Evolutionary conservation across 2,329 filamentous ascomycete genomes (phyloP), one percentile per base, ranked within the genome.

Genomic region (Ophiocordyceps robertsii): DNA sequence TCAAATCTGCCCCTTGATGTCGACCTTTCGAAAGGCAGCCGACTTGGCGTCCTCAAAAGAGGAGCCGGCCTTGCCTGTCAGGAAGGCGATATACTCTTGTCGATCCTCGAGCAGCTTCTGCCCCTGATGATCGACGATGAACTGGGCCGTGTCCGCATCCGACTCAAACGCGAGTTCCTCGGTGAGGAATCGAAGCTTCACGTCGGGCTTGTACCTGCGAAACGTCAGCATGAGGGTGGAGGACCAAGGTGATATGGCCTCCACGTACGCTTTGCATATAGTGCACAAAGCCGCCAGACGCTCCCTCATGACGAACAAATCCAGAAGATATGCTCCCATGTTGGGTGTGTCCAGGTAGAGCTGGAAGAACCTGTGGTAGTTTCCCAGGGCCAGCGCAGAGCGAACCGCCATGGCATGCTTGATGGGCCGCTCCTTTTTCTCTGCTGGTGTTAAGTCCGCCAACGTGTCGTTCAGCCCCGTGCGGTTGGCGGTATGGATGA

Each of bases 271-370:
- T 85, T 77, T 93, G 76, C 88, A 95, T 53, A 98, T 92, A 61
- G 82, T 86, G 61, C 87, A 82, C 58, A 98, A 68, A 51, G 92
- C 92, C 58, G 83, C 81, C 51, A 98, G 77, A 55, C 92, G 85
- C 69, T 98, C 90, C 58, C 92, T 82, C 56, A 81, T 81, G 61
- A 96, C 84, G 69, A 98, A 96, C 86, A 95, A 95, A 69, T 98
- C 92, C 85, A 98, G 94, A 41, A 98, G 76, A 65, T 96, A 96
- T 53, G 84, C 88, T 47, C 92, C 90, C 89, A 98, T 95, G 57
- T 94, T 93, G 40, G 88, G 89, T 21, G 89, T 89, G 60, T 90
- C 82, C 52, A 93, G 78, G 63, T 95, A 98, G 37, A 98, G 77
- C 67, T 86, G 84, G 75, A 98, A 96, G 65, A 98, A 96, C 61